Conservation (phyloP, 208 protist species). For the Phytomonas francai region DNA sequence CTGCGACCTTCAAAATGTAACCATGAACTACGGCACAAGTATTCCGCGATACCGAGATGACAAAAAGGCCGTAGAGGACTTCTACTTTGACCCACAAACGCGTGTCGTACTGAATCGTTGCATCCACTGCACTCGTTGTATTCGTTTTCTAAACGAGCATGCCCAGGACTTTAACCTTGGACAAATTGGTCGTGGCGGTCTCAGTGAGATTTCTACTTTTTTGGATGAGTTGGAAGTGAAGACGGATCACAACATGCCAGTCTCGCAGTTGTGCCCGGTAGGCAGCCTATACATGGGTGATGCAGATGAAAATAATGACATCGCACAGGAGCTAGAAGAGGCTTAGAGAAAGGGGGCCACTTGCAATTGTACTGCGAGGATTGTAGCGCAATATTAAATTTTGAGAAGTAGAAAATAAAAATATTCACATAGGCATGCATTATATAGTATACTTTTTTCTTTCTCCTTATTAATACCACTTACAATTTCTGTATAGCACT, state of each 20-base stretch:
- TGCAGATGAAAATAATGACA: conserved; percentile 78
- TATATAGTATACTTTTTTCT: conserved; percentile 1
- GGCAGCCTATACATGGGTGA: conserved; percentile 74
- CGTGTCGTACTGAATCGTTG: conserved; percentile 94
- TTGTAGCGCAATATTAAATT: background rate
- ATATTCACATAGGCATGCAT: conserved; percentile 1
- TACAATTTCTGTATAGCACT: background rate
- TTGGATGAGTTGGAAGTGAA: conserved; percentile 87
- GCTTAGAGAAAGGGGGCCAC: conserved; percentile 5
- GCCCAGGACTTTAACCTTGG: conserved; percentile 92
- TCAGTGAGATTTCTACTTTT: conserved; percentile 92
- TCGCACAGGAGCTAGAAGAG: conserved; percentile 46
- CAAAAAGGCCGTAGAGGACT: conserved; percentile 91
- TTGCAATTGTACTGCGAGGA: background rate
- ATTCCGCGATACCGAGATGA: conserved; percentile 86
- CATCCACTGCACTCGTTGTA: conserved; percentile 96
- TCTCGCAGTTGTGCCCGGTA: conserved; percentile 84
- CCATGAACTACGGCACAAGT: conserved; percentile 87
- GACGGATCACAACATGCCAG: conserved; percentile 85
- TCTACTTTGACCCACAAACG: conserved; percentile 94
- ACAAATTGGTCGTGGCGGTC: conserved; percentile 91
- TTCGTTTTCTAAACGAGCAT: conserved; percentile 93
- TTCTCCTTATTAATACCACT: background rate
- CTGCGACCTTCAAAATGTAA: conserved; percentile 95
- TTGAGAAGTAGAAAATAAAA: conserved; percentile 1